These are phyloP conservation scores for Didymella pomorum DNA, from an alignment of 2,329 filamentous ascomycete genomes.

Conservation along the genomic window DNA sequence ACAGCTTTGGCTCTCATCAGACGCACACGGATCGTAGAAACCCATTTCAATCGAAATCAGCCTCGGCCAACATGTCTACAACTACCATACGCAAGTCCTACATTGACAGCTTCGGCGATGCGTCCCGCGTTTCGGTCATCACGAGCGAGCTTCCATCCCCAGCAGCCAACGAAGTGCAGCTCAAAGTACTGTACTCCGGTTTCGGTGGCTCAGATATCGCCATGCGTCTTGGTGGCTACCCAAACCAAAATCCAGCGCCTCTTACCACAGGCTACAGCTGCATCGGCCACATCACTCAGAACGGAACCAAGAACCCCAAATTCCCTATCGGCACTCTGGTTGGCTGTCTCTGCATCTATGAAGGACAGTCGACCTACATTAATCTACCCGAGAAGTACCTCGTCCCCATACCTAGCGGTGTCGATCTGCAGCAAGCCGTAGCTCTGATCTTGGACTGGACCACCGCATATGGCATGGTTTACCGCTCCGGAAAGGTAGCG, in stretches of 20 bases:
- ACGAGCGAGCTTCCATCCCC: conserved; percentile 51
- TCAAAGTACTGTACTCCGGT: conserved; percentile 58
- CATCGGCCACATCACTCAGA: conserved; percentile 53
- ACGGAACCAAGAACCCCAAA: conserved; percentile 46
- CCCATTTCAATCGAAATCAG: neutral
- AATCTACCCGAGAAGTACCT: conserved; percentile 60
- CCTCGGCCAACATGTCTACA: conserved; percentile 32
- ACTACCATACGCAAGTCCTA: conserved; percentile 56
- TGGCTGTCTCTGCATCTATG: conserved; percentile 41
- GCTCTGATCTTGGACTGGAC: conserved; percentile 58
- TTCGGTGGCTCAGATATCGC: conserved; percentile 60
- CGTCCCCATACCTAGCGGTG: conserved; percentile 52
- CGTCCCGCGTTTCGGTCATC: conserved; percentile 51
- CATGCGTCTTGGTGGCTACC: conserved; percentile 61
- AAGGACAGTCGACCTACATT: conserved; percentile 54
- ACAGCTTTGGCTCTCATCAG: neutral
- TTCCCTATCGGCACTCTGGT: conserved; percentile 38
- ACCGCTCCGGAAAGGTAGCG: conserved; percentile 50
- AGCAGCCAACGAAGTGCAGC: conserved; percentile 55
- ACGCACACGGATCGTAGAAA: neutral
- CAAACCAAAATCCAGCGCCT: conserved; percentile 56
- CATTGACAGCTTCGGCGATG: conserved; percentile 55
- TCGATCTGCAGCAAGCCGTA: conserved; percentile 54
- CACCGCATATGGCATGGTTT: conserved; percentile 45
- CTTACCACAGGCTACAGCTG: conserved; percentile 61